Evolutionary conservation across 352 stramenopile genomes (phyloP), one percentile per base, ranked within the genome.

Genomic region (Phytophthora tubulina): DNA sequence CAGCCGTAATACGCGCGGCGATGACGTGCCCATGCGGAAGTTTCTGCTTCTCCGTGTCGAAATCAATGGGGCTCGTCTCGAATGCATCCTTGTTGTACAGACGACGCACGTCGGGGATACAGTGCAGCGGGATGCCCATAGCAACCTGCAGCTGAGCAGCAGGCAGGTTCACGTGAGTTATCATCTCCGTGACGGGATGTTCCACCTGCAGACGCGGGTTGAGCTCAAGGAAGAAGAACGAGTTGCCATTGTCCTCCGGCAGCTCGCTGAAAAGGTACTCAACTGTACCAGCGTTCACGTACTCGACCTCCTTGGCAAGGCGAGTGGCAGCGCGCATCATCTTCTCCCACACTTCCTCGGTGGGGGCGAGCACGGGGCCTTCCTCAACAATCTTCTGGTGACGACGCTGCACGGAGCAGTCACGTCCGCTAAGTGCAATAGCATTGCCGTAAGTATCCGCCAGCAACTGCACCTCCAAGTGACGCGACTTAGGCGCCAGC

Each of bases 321-420:
- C 90, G 85, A 13, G 99, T 97, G 15, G 98, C 98, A 3, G 98
- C 97, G 27, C 96, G 81, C 92, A 99, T 98, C 98, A 99, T 99
- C 66, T 99, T 59, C 53, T 92, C 87, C 97, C 97, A 99, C 15
- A 99, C 92, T 36, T 98, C 95, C 1, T 95, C 66, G 6, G 94
- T 95, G 10, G 92, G 84, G 6, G 98, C 98, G 1, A 98, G 92
- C 44, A 99, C 89, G 2, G 98, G 98, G 33, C 88, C 98, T 88
- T 99, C 98, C 86, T 99, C 98, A 62, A 99, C 99, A 72, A 99
- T 99, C 88, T 99, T 99, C 86, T 99, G 98, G 84, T 99, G 98
- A 38, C 98, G 91, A 70, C 98, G 88, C 84, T 99, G 98, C 21
- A 99, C 97, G 30, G 96, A 99, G 85, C 98, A 99, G 89, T 99